Percentiles rank a stretch among this genome's conserved stretches.
phyloP scores from a whole-genome alignment of 208 protist species.

The Herpetomonas samuelpessoai region DNA sequence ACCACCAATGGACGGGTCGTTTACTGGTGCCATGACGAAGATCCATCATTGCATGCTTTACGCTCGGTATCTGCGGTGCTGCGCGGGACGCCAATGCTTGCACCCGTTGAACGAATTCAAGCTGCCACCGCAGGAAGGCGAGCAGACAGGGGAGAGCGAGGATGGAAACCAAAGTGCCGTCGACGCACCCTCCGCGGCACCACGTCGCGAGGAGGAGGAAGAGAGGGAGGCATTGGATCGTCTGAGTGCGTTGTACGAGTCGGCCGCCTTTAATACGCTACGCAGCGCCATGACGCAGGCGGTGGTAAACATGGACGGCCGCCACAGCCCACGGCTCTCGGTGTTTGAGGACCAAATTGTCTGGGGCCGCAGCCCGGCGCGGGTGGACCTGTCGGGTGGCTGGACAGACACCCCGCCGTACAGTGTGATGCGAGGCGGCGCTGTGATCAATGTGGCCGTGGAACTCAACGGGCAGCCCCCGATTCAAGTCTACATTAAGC shows the following conservation, averaged over 20 bases:
- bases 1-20: no score
- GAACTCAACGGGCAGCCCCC: constrained; percentile 50
- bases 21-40: background rate
- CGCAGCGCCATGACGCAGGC: constrained; percentile 16
- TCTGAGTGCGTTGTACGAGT: no score
- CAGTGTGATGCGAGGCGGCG: constrained; percentile 41
- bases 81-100: no score
- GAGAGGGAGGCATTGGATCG: constrained; percentile 4
- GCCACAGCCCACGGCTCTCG: constrained; percentile 15
- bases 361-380: constrained; percentile 40
- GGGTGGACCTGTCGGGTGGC: constrained; percentile 55
- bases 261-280: constrained; percentile 19
- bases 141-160: background rate
- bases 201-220: constrained; percentile 2
- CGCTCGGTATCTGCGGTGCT: constrained; percentile 2
- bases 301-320: constrained; percentile 12
- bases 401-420: constrained; percentile 75
- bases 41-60: constrained; percentile 22
- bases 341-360: constrained; percentile 46
- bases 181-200: constrained; percentile 12
- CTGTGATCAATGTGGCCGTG: constrained; percentile 60
- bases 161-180: no score
- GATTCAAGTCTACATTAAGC: constrained; percentile 42
- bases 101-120: background rate
- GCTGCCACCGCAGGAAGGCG: background rate